phyloP scores from a whole-genome alignment of 441 rosid species.

The Erodium trifolium region DNA sequence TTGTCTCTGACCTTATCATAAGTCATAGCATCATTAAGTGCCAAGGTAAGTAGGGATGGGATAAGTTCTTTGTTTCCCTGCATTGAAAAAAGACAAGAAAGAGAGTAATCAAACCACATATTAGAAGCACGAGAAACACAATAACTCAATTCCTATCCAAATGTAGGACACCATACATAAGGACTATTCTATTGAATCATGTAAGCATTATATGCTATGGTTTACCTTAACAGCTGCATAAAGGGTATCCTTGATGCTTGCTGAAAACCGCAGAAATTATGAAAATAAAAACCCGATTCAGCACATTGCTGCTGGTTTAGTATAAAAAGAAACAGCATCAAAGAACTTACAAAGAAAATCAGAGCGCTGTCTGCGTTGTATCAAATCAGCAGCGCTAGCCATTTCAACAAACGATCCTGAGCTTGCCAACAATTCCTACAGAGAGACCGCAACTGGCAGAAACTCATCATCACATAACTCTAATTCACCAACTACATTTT shows the following conservation, averaged over 20 bases:
- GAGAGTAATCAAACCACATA: constrained; percentile 7
- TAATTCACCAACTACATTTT: not conserved
- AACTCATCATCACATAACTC: constrained; percentile 44
- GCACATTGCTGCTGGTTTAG: constrained; percentile 12
- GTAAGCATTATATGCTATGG: no score
- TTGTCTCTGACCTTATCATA: constrained; percentile 67
- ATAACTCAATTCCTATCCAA: not conserved
- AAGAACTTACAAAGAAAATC: constrained; percentile 57
- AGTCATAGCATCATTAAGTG: constrained; percentile 69
- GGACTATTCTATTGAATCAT: not conserved
- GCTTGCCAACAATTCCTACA: constrained; percentile 56
- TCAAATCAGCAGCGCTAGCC: constrained; percentile 78
- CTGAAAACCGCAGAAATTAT: constrained; percentile 28
- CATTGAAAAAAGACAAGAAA: no score
- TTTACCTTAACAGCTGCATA: constrained; percentile 44
- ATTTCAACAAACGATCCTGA: constrained; percentile 46
- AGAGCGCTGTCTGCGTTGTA: constrained; percentile 77
- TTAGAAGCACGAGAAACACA: not conserved
- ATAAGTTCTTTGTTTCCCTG: constrained; percentile 61
- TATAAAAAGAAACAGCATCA: not conserved
- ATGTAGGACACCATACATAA: not conserved
- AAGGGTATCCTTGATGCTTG: constrained; percentile 49
- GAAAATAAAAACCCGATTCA: constrained; percentile 16
- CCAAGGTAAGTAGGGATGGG: constrained; percentile 60
- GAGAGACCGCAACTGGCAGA: constrained; percentile 42